Evolutionary conservation across 2,329 filamentous ascomycete species (phyloP).

Genomic region (Chalaropsis ovoidea): DNA sequence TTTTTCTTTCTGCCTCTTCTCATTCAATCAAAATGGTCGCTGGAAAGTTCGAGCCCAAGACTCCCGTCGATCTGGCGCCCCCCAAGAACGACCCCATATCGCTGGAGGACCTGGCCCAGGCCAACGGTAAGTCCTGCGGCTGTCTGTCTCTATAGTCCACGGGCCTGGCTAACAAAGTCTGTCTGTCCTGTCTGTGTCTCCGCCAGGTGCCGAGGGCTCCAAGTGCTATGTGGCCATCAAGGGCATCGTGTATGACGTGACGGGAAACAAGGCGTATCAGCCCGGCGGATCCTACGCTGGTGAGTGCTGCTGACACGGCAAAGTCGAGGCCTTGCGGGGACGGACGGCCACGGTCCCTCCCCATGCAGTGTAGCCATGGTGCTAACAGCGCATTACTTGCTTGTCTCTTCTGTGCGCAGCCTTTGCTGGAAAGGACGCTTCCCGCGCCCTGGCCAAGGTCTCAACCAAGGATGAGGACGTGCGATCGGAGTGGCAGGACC

Average conservation of each 20-base stretch:
- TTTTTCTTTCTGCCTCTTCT: neutral
- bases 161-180: neutral
- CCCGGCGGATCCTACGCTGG: constrained; percentile 76
- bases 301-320: constrained; percentile 36
- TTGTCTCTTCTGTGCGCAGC: constrained; percentile 43
- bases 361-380: neutral
- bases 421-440: constrained; percentile 91
- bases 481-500: constrained; percentile 67
- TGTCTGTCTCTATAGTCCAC: neutral
- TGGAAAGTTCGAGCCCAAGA: constrained; percentile 68
- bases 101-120: constrained; percentile 66
- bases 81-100: constrained; percentile 84
- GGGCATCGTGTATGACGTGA: constrained; percentile 90
- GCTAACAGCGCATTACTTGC: neutral
- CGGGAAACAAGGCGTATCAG: constrained; percentile 75
- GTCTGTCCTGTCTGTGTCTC: neutral
- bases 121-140: constrained; percentile 59
- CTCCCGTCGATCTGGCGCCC: constrained; percentile 61
- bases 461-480: constrained; percentile 82
- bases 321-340: too few relatives aligned
- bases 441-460: constrained; percentile 76
- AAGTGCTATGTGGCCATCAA: constrained; percentile 63
- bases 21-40: constrained; percentile 37
- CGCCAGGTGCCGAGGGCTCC: constrained; percentile 51
- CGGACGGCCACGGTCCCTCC: too few relatives aligned